Base-by-base conservation (phyloP, 2,329 filamentous ascomycete species). In the Ophiostoma sp. region DNA sequence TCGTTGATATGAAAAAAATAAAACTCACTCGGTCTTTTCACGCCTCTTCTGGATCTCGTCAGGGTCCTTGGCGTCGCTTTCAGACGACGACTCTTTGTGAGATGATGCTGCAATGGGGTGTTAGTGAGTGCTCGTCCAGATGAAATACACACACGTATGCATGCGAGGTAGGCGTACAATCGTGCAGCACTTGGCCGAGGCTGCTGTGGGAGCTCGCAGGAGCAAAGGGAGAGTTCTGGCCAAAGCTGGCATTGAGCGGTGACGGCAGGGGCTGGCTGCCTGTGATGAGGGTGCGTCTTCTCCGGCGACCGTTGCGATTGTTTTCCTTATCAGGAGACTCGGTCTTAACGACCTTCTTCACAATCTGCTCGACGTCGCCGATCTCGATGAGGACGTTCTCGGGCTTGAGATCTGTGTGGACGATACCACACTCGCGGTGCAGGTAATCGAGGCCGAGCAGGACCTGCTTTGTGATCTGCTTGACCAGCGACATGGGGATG, bases 351-450 rank as follows among this genome's bases (percentile, higher is more conserved):
- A 96, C 94, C 70, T 91, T 93, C 80, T 97, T 94, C 69, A 99
- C 95, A 71, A 98, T 98, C 79, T 98, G 92, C 81, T 99, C 95
- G 65, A 99, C 95, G 74, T 99, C 95, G 73, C 95, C 95, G 76
- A 99, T 98, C 80, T 99, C 95, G 77, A 99, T 98, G 72, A 99
- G 83, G 44, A 99, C 95, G 76, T 99, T 99, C 78, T 99, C 95
- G 64, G 95, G 95, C 79, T 99, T 97, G 74, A 98, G 81, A 77
- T 97, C 94, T 70, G 95, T 98, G 79, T 99, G 95, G 76, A 99
- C 97, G 80, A 99, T 98, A 76, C 95, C 95, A 79, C 95, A 99
- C 80, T 99, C 94, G 74, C 95, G 89, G 78, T 99, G 95, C 52
- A 99, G 85, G 77, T 98, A 98, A 79, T 99, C 95, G 72, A 99